Base-by-base conservation (phyloP, 1,284 basidiomycete species). In the Leccinum pachyderme region DNA sequence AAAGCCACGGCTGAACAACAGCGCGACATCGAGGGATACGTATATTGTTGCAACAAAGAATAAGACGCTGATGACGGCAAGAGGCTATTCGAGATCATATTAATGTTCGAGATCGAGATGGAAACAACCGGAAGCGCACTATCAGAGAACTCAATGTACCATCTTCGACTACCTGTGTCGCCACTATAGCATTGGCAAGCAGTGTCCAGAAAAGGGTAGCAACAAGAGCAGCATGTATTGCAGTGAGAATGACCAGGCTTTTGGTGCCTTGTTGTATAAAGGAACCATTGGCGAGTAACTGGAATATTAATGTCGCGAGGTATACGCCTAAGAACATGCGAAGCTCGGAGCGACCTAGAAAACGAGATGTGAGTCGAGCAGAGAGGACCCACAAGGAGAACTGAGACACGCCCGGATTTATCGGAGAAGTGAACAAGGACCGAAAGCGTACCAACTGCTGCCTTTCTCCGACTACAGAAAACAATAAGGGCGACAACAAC, bases 141-240 rank as follows among this genome's bases (percentile, higher is more conserved):
- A 89, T 74, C 29, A 91, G 58, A 53, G 84, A 82, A 58, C 81
- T 82, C 22, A 84, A 74, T 0, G 91, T 91, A 9, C 91, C 92
- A 64, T 95, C 93, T 62, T 91, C 89, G 49, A 91, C 85, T 28
- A 93, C 68, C 70, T 95, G 92, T 9, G 88, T 90, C 32, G 89
- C 87, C 25, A 95, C 81, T 52, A 94, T 71, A 4, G 79, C 90
- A 69, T 93, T 94, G 28, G 79, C 88, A 47, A 95, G 74, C 50
- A 95, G 75, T 4, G 83, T 64, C 89, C 89, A 93, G 64, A 92
- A 93, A 0, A 90, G 71, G 4, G 86, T 78, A 5, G 82, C 84
- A 31, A 93, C 81, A 22, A 86, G 60, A 4, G 85, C 87, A 1
- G 83, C 82, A 69, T 87, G 92, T 6, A 95, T 76, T 0, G 89